A percentile compares a stretch with the other conserved stretches of the same genome.
Conservation (phyloP, 2,329 filamentous ascomycete species). For the Trichoderma atroviride region DNA sequence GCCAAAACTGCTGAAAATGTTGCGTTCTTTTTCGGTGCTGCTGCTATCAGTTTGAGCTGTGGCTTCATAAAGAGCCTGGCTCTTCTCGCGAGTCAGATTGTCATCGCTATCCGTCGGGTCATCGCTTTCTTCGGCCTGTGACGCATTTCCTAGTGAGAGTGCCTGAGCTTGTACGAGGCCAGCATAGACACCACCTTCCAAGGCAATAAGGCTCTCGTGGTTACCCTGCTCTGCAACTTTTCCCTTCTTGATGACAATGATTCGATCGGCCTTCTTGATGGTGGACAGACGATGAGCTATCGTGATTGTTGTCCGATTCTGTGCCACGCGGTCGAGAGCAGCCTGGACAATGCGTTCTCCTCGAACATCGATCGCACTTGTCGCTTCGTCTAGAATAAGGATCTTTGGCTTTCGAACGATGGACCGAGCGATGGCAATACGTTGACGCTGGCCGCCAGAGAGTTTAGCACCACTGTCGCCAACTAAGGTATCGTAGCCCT, state of each 20-base stretch:
- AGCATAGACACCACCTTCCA: constrained; percentile 65
- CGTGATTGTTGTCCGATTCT: constrained; percentile 69
- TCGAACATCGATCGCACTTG: constrained; percentile 63
- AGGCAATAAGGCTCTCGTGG: constrained; percentile 68
- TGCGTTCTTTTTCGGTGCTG: constrained; percentile 41
- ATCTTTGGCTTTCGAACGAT: constrained; percentile 73
- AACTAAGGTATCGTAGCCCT: constrained; percentile 73
- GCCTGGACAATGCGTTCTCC: constrained; percentile 65
- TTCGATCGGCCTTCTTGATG: constrained; percentile 76
- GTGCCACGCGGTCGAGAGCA: constrained; percentile 62
- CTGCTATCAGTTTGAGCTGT: constrained; percentile 31
- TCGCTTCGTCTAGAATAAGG: constrained; percentile 77
- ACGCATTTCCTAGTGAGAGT: constrained; percentile 55
- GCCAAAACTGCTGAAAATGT: constrained; percentile 57
- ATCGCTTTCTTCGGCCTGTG: constrained; percentile 42
- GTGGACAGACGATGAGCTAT: constrained; percentile 77
- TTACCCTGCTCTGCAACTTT: constrained; percentile 72
- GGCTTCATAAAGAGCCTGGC: constrained; percentile 44
- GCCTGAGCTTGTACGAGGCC: constrained; percentile 67
- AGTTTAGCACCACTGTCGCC: constrained; percentile 78
- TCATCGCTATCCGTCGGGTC: constrained; percentile 41
- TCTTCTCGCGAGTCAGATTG: constrained; percentile 50
- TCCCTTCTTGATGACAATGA: constrained; percentile 74
- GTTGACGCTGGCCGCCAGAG: constrained; percentile 83
- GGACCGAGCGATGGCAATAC: constrained; percentile 75